A percentile compares a stretch with the other conserved stretches of the same genome.
Evolutionary conservation across 2,329 filamentous ascomycete species (phyloP).

Genomic region (Botryotinia convoluta): DNA sequence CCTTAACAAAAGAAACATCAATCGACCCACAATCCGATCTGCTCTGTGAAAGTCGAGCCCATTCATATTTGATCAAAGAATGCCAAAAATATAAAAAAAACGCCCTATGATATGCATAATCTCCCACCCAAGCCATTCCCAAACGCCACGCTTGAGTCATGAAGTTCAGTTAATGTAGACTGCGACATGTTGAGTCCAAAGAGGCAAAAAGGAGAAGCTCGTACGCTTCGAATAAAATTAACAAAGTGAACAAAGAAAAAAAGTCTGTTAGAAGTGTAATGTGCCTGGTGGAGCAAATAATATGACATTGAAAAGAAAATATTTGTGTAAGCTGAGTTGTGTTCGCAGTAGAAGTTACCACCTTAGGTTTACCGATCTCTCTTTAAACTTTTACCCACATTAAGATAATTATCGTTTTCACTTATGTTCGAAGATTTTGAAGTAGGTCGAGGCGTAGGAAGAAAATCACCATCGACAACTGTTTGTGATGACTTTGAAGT

Average conservation of each 20-base stretch:
- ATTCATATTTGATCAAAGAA: not conserved
- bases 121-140: not conserved
- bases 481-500: not conserved
- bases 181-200: not conserved
- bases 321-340: not conserved
- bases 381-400: not conserved
- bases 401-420: not conserved
- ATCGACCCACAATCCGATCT: not conserved
- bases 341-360: not conserved
- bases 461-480: not conserved
- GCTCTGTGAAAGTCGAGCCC: not conserved
- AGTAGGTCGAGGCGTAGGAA: slow-evolving; percentile 9
- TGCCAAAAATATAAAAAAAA: not conserved
- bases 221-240: not conserved
- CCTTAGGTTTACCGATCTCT: not conserved
- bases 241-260: slow-evolving; percentile 11
- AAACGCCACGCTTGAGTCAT: slow-evolving; percentile 20
- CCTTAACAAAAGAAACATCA: not conserved
- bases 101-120: slow-evolving; percentile 13
- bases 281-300: slow-evolving; percentile 15
- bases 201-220: not conserved
- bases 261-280: slow-evolving; percentile 2
- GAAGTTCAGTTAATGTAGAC: slow-evolving; percentile 3
- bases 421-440: not conserved
- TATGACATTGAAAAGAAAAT: slow-evolving; percentile 18